Base-by-base conservation (phyloP, 495 filamentous ascomycete genomes). In the Annulohypoxylon nitens region DNA sequence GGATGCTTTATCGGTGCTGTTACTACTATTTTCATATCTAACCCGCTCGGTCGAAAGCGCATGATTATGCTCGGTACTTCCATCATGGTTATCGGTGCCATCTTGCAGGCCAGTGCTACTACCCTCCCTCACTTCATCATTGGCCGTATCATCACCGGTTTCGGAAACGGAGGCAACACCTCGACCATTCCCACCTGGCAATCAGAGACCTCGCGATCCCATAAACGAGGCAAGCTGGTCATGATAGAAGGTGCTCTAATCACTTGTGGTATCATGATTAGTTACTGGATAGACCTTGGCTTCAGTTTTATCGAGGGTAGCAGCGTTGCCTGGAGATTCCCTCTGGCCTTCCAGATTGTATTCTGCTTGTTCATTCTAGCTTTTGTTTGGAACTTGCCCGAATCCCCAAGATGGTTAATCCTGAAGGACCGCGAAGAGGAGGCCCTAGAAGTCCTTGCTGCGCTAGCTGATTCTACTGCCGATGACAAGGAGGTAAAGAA, bases 191-290 rank as follows among this genome's bases (percentile, higher is more conserved):
- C 92, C 0, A 91, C 90, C 0, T 95, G 91, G 91, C 92, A 93
- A 73, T 92, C 91, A 1, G 92, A 95, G 78, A 93, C 90, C 59
- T 90, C 90, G 54, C 92, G 90, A 71, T 86, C 92, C 3, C 90
- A 93, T 70, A 87, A 88, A 57, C 87, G 91, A 74, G 92, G 93
- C 12, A 90, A 91, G 71, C 82, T 94, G 74, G 90, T 94, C 78
- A 93, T 93, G 91, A 90, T 94, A 59, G 91, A 93, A 78, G 85
- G 85, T 34, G 91, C 90, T 14, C 83, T 93, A 78, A 91, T 93
- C 71, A 92, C 91, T 3, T 86, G 86, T 37, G 92, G 92, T 73
- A 89, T 93, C 70, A 90, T 88, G 68, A 82, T 93, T 76, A 88
- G 85, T 74, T 93, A 94, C 81, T 95, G 92, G 92, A 85, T 94